These are phyloP conservation scores for Domatiomyces globalis DNA, from an alignment of 2,329 filamentous ascomycete genomes.

Conservation along the genomic window DNA sequence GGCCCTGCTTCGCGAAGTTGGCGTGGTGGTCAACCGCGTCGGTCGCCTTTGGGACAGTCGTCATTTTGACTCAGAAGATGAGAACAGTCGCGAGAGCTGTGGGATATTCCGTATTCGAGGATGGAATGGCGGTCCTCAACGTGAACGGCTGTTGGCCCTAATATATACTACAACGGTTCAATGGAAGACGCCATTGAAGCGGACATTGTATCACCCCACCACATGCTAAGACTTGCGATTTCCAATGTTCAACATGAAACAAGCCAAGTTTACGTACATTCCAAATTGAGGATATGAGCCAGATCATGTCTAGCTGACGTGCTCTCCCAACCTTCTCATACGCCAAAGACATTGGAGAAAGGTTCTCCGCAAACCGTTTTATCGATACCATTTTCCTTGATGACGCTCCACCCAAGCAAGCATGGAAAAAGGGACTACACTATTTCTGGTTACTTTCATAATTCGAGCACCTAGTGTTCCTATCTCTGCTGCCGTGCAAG, in stretches of 20 bases:
- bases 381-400: neutral
- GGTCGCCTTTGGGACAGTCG: neutral
- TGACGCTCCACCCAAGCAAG: neutral
- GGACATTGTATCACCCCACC: neutral
- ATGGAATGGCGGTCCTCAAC: neutral
- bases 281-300: neutral
- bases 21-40: neutral
- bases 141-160: neutral
- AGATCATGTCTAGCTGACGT: neutral
- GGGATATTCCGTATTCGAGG: neutral
- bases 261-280: neutral
- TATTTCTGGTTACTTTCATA: too few species aligned
- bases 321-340: neutral
- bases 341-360: neutral
- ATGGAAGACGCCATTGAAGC: neutral
- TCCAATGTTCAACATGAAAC: neutral
- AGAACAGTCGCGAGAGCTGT: neutral
- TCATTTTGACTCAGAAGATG: neutral
- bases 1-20: constrained; percentile 2
- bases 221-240: neutral
- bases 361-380: neutral
- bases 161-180: neutral
- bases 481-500: too few species aligned
- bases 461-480: too few species aligned
- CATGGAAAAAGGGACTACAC: neutral